These are phyloP conservation scores for Phytophthora cactorum DNA, from an alignment of 352 stramenopile genomes.

Conservation along the genomic window DNA sequence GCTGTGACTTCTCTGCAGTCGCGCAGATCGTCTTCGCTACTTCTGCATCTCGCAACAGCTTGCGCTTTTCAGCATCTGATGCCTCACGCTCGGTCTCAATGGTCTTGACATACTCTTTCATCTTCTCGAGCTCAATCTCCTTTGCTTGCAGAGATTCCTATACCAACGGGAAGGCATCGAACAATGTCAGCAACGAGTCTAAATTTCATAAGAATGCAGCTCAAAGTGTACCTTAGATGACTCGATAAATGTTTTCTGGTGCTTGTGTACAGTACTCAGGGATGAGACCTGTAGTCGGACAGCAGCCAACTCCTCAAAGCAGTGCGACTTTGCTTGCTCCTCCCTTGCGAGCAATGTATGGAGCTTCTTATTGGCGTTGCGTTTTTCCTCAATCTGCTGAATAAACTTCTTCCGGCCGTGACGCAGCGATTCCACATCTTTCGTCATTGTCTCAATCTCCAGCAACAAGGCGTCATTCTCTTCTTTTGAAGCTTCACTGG, in stretches of 20 bases:
- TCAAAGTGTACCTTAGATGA: slow-evolving; percentile 56
- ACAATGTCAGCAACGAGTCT: slow-evolving; percentile 13
- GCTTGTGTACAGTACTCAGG: slow-evolving; percentile 75
- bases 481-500: slow-evolving; percentile 61
- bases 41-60: slow-evolving; percentile 61
- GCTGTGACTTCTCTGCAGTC: slow-evolving; percentile 52
- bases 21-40: slow-evolving; percentile 71
- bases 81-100: slow-evolving; percentile 62
- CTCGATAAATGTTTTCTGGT: slow-evolving; percentile 77
- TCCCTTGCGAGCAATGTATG: slow-evolving; percentile 70
- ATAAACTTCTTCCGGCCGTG: slow-evolving; percentile 77
- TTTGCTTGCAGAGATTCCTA: slow-evolving; percentile 64
- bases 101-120: slow-evolving; percentile 70
- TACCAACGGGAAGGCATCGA: slow-evolving; percentile 9
- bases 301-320: slow-evolving; percentile 78
- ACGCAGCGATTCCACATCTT: slow-evolving; percentile 65
- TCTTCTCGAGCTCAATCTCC: slow-evolving; percentile 65
- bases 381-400: slow-evolving; percentile 82
- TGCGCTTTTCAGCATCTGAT: slow-evolving; percentile 61
- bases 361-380: slow-evolving; percentile 78
- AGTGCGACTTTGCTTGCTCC: slow-evolving; percentile 70
- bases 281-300: slow-evolving; percentile 76
- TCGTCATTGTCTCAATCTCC: slow-evolving; percentile 75
- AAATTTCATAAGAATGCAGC: neutral
- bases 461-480: slow-evolving; percentile 78